phyloP scores from a whole-genome alignment of 2,329 filamentous ascomycete species.

The Truncatella angustata region DNA sequence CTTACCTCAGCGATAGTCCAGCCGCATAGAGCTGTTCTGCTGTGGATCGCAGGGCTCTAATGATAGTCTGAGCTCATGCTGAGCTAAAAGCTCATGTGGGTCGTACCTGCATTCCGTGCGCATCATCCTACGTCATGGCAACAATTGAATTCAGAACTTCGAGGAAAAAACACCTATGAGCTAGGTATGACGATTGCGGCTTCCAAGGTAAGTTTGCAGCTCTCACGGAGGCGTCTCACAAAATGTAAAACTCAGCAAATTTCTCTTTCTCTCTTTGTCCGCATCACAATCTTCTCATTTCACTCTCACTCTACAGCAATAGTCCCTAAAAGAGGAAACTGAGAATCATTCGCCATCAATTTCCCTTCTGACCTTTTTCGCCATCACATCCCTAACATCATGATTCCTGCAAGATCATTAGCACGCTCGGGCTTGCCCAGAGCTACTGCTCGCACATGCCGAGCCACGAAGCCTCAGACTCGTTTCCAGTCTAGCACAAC shows the following conservation, averaged over 20 bases:
- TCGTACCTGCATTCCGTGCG: neutral
- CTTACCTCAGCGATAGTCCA: no score
- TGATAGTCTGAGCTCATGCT: no score
- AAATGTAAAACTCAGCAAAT: neutral
- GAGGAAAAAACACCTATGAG: no score
- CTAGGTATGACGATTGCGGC: neutral
- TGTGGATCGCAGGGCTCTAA: no score
- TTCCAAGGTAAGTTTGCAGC: neutral
- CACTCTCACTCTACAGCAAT: neutral
- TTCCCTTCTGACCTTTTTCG: neutral
- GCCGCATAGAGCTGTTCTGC: no score
- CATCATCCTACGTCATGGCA: neutral
- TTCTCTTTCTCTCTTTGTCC: neutral
- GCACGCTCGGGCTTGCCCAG: constrained; percentile 6
- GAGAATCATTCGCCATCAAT: neutral
- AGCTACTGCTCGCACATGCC: constrained; percentile 13
- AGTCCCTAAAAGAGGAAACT: no score
- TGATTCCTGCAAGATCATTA: constrained; percentile 8
- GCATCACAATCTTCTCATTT: neutral
- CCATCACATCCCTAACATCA: neutral
- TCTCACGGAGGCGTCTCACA: no score
- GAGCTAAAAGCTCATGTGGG: neutral
- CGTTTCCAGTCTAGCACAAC: constrained; percentile 38
- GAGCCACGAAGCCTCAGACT: constrained; percentile 12
- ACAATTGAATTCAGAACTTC: no score